Evolutionary conservation across 1,284 basidiomycete genomes (phyloP), one percentile per base, ranked within the genome.

Genomic region (Ustilago trichophora): DNA sequence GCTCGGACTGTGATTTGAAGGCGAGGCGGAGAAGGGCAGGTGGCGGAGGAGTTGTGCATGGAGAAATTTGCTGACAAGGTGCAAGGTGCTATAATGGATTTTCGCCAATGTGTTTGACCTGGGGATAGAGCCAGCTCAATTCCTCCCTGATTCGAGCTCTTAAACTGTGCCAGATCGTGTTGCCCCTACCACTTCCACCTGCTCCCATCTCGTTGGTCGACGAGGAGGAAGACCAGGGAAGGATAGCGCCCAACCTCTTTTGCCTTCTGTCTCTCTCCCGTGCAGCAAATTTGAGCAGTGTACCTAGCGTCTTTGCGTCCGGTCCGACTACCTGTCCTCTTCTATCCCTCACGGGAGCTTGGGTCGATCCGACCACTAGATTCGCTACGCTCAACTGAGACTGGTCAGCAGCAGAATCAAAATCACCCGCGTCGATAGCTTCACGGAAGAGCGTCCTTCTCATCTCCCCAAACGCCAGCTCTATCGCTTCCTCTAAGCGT

Each of bases 381-480:
- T 6, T 13, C 57, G 47, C 8, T 16, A 31, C 10, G 49, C 40
- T 6, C 41, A 29, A 3, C 25, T 21, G n/a, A n/a, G n/a, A n/a
- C n/a, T n/a, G n/a, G n/a, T n/a, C n/a, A n/a, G n/a, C 33, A 1
- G 15, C 34, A 12, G 19, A 32, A 2, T 40, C 29, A 15, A 48
- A 13, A 10, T 22, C 35, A 1, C 12, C 36, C 10, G 21, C 38
- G 1, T 42, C 32, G 18, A 49, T 13, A 4, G 56, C 55, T 22
- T 64, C 45, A 2, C 42, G 41, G 10, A 70, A 27, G 7, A 64
- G 25, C 10, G 45, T 41, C 13, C 19, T 52, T 36, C 29, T 24
- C 89, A 93, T 91, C 58, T 89, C 85, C 48, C 85, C 63, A 63
- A 88, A 88, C n/a, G 89, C 84, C 16, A 87, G 83, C 75, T 86